These are phyloP conservation scores for Penicillium bialowiezense DNA, from an alignment of 495 filamentous ascomycete genomes.

Conservation along the genomic window DNA sequence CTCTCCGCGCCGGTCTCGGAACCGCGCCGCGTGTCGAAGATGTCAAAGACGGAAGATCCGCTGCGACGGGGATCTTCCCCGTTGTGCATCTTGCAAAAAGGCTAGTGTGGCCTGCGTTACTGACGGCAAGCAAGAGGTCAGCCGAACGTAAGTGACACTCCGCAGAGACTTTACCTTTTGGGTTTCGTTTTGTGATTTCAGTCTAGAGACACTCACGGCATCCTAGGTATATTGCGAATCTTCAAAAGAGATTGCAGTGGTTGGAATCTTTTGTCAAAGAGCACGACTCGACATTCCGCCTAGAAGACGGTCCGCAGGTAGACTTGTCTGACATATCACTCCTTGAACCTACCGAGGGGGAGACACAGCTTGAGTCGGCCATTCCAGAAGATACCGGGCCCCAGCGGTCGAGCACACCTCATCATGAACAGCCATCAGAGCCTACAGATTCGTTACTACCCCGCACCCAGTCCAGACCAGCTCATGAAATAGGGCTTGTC, in stretches of 20 bases:
- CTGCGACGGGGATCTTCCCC: slow-evolving; percentile 21
- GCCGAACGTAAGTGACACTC: slow-evolving; percentile 21
- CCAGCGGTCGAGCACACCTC: background rate
- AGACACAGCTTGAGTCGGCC: background rate
- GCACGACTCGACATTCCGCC: slow-evolving; percentile 26
- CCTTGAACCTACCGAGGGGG: background rate
- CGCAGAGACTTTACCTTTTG: background rate
- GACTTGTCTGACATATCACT: slow-evolving; percentile 4
- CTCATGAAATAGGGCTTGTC: slow-evolving; percentile 39
- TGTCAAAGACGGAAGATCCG: slow-evolving; percentile 26
- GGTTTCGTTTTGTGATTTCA: background rate
- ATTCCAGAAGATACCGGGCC: background rate
- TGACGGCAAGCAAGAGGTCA: slow-evolving; percentile 42
- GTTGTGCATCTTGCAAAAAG: slow-evolving; percentile 39
- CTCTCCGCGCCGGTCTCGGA: slow-evolving; percentile 27
- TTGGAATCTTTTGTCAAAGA: slow-evolving; percentile 39
- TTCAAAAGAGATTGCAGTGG: slow-evolving; percentile 41
- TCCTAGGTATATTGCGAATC: slow-evolving; percentile 36
- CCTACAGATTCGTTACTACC: background rate
- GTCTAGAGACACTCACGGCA: background rate
- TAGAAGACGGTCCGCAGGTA: slow-evolving; percentile 21
- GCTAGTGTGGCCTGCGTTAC: slow-evolving; percentile 37
- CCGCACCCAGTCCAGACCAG: slow-evolving; percentile 23
- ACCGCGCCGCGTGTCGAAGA: slow-evolving; percentile 40
- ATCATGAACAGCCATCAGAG: slow-evolving; percentile 4